phyloP scores from a whole-genome alignment of 2,329 filamentous ascomycete species.

The Ophioceras dolichostomum region DNA sequence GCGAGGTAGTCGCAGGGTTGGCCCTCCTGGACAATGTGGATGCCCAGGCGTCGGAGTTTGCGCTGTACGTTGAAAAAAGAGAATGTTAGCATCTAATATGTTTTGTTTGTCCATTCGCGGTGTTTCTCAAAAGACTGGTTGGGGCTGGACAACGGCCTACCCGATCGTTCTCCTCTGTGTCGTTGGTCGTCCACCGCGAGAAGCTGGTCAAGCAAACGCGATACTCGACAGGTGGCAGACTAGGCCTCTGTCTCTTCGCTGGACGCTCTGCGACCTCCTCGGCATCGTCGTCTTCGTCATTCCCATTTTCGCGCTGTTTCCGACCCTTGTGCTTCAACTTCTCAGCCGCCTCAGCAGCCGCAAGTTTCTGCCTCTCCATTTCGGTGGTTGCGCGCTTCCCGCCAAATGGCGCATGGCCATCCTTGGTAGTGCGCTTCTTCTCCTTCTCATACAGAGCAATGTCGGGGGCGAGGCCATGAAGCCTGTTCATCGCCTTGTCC shows the following conservation, averaged over 20 bases:
- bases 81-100: neutral
- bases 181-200: constrained; percentile 64
- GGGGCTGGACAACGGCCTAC: constrained; percentile 38
- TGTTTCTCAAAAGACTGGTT: no score
- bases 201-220: constrained; percentile 77
- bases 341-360: constrained; percentile 17
- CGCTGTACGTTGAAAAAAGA: constrained; percentile 34
- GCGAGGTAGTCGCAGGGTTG: constrained; percentile 74
- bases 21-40: constrained; percentile 66
- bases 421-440: constrained; percentile 56
- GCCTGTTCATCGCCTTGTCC: constrained; percentile 61
- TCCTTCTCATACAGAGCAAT: constrained; percentile 90
- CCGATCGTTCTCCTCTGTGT: constrained; percentile 56
- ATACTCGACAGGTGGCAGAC: constrained; percentile 54
- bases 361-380: constrained; percentile 35
- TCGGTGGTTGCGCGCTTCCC: constrained; percentile 49
- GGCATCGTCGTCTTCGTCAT: constrained; percentile 30
- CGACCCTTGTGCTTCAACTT: constrained; percentile 9
- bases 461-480: constrained; percentile 71
- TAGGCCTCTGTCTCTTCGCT: constrained; percentile 49
- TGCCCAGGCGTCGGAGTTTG: constrained; percentile 71
- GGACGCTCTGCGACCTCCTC: constrained; percentile 36
- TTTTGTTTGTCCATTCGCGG: neutral
- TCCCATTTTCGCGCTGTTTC: constrained; percentile 19
- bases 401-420: constrained; percentile 40